These are phyloP conservation scores for Solioccasus polychromus DNA, from an alignment of 768 basidiomycete species.

Conservation along the genomic window DNA sequence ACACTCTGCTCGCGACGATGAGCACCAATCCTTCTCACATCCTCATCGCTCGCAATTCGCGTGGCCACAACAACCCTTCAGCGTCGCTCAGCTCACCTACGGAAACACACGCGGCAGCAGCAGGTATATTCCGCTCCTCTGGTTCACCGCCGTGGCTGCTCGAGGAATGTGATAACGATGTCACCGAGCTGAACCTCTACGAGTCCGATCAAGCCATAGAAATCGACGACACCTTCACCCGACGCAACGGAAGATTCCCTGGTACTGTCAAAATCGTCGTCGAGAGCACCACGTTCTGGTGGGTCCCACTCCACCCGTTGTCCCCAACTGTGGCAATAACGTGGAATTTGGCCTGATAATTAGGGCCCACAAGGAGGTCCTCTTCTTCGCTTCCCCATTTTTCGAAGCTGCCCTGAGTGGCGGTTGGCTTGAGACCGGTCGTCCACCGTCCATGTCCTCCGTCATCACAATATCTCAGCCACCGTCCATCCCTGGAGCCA, in stretches of 20 bases:
- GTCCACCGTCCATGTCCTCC: conserved; percentile 76
- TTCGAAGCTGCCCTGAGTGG: conserved; percentile 90
- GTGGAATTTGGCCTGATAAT: conserved; percentile 5
- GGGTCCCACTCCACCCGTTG: conserved; percentile 26
- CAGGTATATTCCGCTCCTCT: conserved; percentile 79
- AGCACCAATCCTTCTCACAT: conserved; percentile 74
- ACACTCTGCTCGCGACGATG: no score
- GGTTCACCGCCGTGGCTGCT: conserved; percentile 79
- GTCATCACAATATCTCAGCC: conserved; percentile 83
- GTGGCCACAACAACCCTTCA: conserved; percentile 71
- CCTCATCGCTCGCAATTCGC: conserved; percentile 83
- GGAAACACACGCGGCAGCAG: conserved; percentile 84
- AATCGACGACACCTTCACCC: conserved; percentile 76
- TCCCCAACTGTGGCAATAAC: conserved; percentile 1
- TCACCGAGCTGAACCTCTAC: conserved; percentile 65
- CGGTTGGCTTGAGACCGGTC: conserved; percentile 87
- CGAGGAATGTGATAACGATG: conserved; percentile 69
- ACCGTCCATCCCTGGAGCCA: conserved; percentile 53
- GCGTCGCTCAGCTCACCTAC: conserved; percentile 82
- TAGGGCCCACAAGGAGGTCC: conserved; percentile 89
- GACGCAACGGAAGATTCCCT: conserved; percentile 56
- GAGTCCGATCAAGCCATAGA: conserved; percentile 72
- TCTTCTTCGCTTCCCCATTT: conserved; percentile 93
- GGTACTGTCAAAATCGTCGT: conserved; percentile 92
- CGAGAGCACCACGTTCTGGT: conserved; percentile 90